phyloP scores from a whole-genome alignment of 1,284 basidiomycete genomes.

The Austroboletus niveus region DNA sequence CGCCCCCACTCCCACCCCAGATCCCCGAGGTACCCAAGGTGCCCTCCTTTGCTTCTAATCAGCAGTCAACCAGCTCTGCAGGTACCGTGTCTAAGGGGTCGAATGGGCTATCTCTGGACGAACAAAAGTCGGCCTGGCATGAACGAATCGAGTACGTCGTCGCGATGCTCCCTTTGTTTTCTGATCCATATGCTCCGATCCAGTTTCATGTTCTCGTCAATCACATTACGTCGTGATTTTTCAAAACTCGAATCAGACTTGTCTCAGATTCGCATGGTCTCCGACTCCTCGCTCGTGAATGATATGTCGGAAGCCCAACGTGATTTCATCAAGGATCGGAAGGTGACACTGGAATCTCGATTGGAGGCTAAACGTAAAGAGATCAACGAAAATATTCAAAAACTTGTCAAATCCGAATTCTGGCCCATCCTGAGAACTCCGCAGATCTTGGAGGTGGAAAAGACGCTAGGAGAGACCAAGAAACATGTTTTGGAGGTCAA shows the following conservation, averaged over 20 bases:
- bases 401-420: slow-evolving; percentile 26
- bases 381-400: slow-evolving; percentile 27
- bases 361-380: slow-evolving; percentile 28
- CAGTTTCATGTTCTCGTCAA: slow-evolving; percentile 33
- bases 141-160: slow-evolving; percentile 32
- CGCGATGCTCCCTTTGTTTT: neutral
- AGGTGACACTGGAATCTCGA: slow-evolving; percentile 21
- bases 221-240: slow-evolving; percentile 31
- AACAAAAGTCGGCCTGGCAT: slow-evolving; percentile 31
- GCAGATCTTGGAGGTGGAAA: slow-evolving; percentile 30
- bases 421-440: slow-evolving; percentile 28
- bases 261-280: slow-evolving; percentile 18
- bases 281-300: slow-evolving; percentile 17
- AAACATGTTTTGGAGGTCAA: slow-evolving; percentile 29
- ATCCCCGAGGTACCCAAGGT: slow-evolving; percentile 16
- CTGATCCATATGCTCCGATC: slow-evolving; percentile 1
- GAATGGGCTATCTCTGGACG: slow-evolving; percentile 27
- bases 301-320: slow-evolving; percentile 17
- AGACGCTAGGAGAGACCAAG: slow-evolving; percentile 21
- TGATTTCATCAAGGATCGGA: slow-evolving; percentile 17
- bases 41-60: slow-evolving; percentile 20
- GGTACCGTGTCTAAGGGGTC: neutral
- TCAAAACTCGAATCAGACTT: slow-evolving; percentile 30
- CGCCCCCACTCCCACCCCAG: neutral
- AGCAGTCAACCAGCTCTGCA: slow-evolving; percentile 3